phyloP scores from a whole-genome alignment of 345 rosid species.

The Turritis glabra region DNA sequence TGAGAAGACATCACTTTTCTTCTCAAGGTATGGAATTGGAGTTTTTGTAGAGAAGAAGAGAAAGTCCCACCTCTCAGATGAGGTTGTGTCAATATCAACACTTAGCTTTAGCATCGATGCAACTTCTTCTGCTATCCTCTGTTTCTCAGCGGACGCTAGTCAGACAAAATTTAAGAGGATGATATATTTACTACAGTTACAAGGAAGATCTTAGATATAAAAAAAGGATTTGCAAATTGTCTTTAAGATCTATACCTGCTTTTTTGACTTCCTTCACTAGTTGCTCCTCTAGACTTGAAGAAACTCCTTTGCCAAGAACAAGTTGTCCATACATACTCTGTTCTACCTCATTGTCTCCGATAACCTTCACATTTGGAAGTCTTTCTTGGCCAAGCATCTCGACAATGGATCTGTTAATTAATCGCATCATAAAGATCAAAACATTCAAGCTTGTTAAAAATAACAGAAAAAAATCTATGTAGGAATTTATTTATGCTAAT shows the following conservation, averaged over 20 bases:
- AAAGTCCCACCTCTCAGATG: constrained; percentile 65
- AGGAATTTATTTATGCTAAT: not conserved
- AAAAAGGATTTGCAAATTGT: not conserved
- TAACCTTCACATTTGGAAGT: constrained; percentile 57
- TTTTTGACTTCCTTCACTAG: constrained; percentile 75
- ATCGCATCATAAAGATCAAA: not conserved
- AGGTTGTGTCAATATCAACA: constrained; percentile 76
- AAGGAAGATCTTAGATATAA: not conserved
- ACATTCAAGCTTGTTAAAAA: not conserved
- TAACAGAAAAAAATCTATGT: not conserved
- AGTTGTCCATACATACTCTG: constrained; percentile 82
- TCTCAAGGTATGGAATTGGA: not conserved
- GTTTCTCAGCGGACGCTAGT: constrained; percentile 85
- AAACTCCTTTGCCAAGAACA: constrained; percentile 57
- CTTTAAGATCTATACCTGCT: constrained; percentile 53
- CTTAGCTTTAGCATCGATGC: constrained; percentile 81
- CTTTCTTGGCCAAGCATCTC: constrained; percentile 80
- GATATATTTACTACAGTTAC: constrained; percentile 8
- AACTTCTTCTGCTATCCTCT: constrained; percentile 86
- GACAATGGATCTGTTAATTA: constrained; percentile 56
- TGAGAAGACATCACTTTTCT: not conserved
- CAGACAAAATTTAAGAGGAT: constrained; percentile 25
- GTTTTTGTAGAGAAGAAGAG: not conserved
- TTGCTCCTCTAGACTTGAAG: constrained; percentile 68
- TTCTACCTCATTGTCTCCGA: constrained; percentile 68